Evolutionary conservation across 495 filamentous ascomycete species (phyloP), one percentile per base, ranked within the genome.

Genomic region (Geoglossum glabrum): DNA sequence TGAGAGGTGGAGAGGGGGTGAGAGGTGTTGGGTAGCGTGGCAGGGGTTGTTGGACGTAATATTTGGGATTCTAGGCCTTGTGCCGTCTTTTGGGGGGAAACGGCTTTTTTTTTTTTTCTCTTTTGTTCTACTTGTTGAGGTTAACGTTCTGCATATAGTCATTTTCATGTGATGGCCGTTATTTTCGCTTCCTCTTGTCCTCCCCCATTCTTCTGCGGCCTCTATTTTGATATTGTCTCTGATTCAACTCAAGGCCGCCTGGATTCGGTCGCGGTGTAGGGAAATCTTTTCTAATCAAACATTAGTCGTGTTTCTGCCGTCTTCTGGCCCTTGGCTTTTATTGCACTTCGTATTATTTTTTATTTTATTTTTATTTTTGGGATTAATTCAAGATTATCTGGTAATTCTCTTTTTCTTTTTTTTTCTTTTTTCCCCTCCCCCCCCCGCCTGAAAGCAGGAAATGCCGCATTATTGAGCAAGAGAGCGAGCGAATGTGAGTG

Each of bases 231-330:
- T 25, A 3, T 25, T 9, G 21, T 50, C 3, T 50, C 3, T 28
- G 13, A 15, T 30, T 52, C 11, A 15, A 15, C 23, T 31, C 4
- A 52, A 52, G 49, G 49, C 49, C 26, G 49, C 19, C 28, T 27
- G 49, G 49, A 17, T 30, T 52, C 49, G 49, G 49, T 52, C 49
- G 25, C 49, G 49, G 49, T 52, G 49, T 52, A 52, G 49, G 49
- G 49, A 52, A 8, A 5, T 19, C 30, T 52, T 52, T 52, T 40
- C 36, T 40, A 40, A 40, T 15, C 13, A 40, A 11, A 40, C 36
- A 40, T 40, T 40, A 15, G 3, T 40, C 36, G 36, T 40, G 13
- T 40, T 11, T 40, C n/a, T 28, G 26, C 46, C 26, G 21, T 21
- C 46, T 50, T 47, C 15, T 47, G 36, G 9, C 36, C 9, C n/a